Conservation (phyloP, 306 rosid genomes). For the Cercis canadensis region DNA sequence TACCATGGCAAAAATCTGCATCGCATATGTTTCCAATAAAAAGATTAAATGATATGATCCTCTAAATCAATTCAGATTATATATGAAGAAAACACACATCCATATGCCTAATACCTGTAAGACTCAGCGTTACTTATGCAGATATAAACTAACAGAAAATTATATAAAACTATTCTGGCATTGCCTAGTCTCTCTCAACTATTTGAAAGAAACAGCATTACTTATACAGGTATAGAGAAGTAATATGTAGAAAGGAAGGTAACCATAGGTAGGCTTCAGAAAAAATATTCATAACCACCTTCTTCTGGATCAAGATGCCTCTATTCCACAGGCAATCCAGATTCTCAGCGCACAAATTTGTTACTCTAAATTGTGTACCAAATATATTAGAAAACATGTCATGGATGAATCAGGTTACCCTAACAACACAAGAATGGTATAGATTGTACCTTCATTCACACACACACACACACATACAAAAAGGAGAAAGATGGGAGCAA, state of each 20-base stretch:
- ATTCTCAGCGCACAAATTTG: constrained; percentile 7
- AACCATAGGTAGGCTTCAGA: not conserved
- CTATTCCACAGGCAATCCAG: constrained; percentile 7
- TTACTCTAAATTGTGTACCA: constrained; percentile 16
- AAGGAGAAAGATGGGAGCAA: constrained; percentile 8
- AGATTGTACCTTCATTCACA: constrained; percentile 15
- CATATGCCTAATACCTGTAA: constrained; percentile 33
- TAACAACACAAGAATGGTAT: constrained; percentile 7
- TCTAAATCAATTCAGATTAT: constrained; percentile 1
- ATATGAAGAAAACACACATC: not conserved
- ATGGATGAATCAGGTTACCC: not conserved
- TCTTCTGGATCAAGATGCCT: not conserved
- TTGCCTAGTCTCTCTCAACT: constrained; percentile 6
- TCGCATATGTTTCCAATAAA: constrained; percentile 5
- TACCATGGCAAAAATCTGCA: constrained; percentile 90
- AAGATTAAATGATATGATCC: not conserved
- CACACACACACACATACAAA: not conserved
- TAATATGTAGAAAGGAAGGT: constrained; percentile 6
- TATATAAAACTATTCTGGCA: not conserved
- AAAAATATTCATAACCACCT: not conserved
- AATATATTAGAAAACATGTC: constrained; percentile 24
- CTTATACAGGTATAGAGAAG: not conserved
- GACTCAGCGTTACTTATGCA: too few relatives aligned
- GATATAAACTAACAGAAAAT: too few relatives aligned
- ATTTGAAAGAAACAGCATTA: not conserved